Base-by-base conservation (phyloP, 164 flowering plant species). In the Umbellularia californica region DNA sequence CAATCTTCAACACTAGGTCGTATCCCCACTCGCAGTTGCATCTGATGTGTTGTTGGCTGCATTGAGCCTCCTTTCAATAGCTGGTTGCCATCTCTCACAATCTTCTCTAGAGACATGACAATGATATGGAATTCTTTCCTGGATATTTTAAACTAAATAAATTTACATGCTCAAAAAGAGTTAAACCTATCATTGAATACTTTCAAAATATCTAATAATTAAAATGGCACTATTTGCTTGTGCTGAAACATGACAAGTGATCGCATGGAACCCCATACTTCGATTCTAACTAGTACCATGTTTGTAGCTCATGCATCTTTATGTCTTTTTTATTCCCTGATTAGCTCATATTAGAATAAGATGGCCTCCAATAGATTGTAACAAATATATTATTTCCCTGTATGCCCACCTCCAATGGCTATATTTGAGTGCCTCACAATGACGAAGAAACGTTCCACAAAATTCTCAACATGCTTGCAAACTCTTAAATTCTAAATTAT, bases 1-100 rank as follows among this genome's bases (percentile, higher is more conserved):
- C 99, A 95, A 80, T 90, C 79, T 24, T 83, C 79, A 69, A 92
- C 78, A 71, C 83, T 83, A 65, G 99, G 98, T 62, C 84, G 82
- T 27, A 90, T 72, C 27, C 98, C 98, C 69, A 92, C 73, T 65
- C 83, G 82, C 71, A 79, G 86, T 68, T 89, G 83, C 82, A 85
- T 81, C 58, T 92, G 98, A 73, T 85, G 83, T 51, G 47, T 12
- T 10, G 79, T 77, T 33, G 72, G 71, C 74, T 76, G 81, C 75
- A 47, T 70, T 5, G 89, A 86, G 22, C 87, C 89, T 15, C 89
- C 92, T 79, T 82, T 87, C 50, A 87, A 77, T n/a, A 85, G 84
- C 70, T 89, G 94, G 65, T 72, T 84, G 72, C 90, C 84, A 73
- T 95, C 96, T 25, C 84, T 84, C 58, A 81, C 74, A 72, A 83